A percentile compares a stretch with the other conserved stretches of the same genome.
phyloP scores from a whole-genome alignment of 352 stramenopile genomes.

The Phytophthora pinifolia region DNA sequence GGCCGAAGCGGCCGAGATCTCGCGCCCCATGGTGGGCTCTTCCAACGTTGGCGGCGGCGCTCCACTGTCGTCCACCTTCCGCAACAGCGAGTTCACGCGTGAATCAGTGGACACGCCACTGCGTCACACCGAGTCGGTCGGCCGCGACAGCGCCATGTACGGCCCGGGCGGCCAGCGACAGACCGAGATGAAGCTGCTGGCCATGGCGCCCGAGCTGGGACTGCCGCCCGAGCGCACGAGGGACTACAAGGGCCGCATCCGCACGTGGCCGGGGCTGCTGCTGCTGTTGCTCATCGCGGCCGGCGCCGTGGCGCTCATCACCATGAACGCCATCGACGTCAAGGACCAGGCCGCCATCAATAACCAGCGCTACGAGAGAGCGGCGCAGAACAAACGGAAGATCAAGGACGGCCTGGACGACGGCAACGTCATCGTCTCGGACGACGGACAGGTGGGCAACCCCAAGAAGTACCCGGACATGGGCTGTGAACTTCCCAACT shows the following conservation, averaged over 20 bases:
- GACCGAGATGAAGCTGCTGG: constrained; percentile 69
- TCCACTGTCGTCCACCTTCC: constrained; percentile 37
- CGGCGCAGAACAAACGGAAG: constrained; percentile 25
- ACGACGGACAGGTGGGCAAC: constrained; percentile 59
- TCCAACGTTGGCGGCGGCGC: constrained; percentile 1
- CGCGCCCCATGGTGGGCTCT: constrained; percentile 26
- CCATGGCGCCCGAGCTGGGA: constrained; percentile 40
- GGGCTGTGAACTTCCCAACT: constrained; percentile 57
- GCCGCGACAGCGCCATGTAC: constrained; percentile 27
- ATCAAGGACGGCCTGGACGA: constrained; percentile 46
- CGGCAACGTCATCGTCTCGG: constrained; percentile 35
- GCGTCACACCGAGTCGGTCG: constrained; percentile 38
- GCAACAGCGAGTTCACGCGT: constrained; percentile 45
- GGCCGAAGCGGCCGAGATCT: constrained; percentile 30
- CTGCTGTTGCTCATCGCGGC: constrained; percentile 46
- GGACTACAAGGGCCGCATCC: constrained; percentile 75
- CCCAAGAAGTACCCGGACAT: constrained; percentile 55
- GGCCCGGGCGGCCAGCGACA: constrained; percentile 28
- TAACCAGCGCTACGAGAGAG: constrained; percentile 32
- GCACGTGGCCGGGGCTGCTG: constrained; percentile 62
- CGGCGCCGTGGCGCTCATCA: constrained; percentile 46
- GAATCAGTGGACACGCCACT: constrained; percentile 23
- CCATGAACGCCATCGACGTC: constrained; percentile 41
- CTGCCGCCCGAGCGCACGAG: constrained; percentile 41
- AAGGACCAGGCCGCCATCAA: constrained; percentile 29